Conservation (phyloP, 306 rosid species). For the Biancaea sappan region DNA sequence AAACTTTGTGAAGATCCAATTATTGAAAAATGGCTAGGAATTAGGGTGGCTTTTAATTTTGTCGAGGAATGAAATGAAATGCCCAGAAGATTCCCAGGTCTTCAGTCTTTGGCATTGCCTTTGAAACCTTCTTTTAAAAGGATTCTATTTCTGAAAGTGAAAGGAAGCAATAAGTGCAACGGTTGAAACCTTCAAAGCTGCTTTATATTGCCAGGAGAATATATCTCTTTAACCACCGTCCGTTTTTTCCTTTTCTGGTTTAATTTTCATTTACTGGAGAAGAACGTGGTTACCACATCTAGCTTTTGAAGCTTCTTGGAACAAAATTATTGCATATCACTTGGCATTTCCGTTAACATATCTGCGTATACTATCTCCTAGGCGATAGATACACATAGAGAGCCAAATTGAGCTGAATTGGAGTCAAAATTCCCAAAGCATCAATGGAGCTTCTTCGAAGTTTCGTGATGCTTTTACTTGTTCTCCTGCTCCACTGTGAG, state of each 20-base stretch:
- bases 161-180: slow-evolving; percentile 45
- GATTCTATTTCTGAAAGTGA: slow-evolving; percentile 51
- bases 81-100: slow-evolving; percentile 45
- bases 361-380: slow-evolving; percentile 30
- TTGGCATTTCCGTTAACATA: slow-evolving; percentile 40
- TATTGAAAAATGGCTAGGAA: slow-evolving; percentile 12
- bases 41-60: slow-evolving; percentile 41
- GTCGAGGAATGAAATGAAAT: slow-evolving; percentile 51
- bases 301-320: slow-evolving; percentile 31
- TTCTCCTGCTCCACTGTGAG: slow-evolving; percentile 45
- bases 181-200: slow-evolving; percentile 73
- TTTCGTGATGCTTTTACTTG: slow-evolving; percentile 51
- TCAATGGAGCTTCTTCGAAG: slow-evolving; percentile 74
- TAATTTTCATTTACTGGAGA: slow-evolving; percentile 40
- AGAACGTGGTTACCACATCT: slow-evolving; percentile 43
- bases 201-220: slow-evolving; percentile 45
- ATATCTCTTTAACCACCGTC: slow-evolving; percentile 40
- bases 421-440: slow-evolving; percentile 32
- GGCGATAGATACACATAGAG: slow-evolving; percentile 14
- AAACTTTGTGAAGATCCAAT: slow-evolving; percentile 26
- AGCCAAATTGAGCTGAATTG: slow-evolving; percentile 48
- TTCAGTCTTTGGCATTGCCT: slow-evolving; percentile 38
- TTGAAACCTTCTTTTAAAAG: slow-evolving; percentile 49
- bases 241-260: slow-evolving; percentile 18
- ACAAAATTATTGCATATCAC: slow-evolving; percentile 30